Percentiles rank a stretch among this genome's conserved stretches.
Conservation (phyloP, 2,329 filamentous ascomycete genomes). For the Colletotrichum cuscutae region DNA sequence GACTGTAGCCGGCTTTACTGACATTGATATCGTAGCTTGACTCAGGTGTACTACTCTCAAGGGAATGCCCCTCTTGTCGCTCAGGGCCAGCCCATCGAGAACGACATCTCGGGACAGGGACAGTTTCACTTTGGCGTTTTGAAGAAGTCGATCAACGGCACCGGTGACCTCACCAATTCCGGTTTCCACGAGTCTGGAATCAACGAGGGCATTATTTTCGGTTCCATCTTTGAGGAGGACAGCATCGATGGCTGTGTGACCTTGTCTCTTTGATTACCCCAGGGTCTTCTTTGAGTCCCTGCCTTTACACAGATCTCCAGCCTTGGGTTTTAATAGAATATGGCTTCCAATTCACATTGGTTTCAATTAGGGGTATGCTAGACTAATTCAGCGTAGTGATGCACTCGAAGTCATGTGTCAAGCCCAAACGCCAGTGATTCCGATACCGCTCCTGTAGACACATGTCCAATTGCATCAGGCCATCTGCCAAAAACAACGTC, state of each 20-base stretch:
- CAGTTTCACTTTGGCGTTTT: constrained; percentile 71
- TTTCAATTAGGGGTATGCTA: neutral
- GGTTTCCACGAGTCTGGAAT: constrained; percentile 59
- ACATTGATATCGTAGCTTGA: constrained; percentile 52
- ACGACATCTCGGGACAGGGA: constrained; percentile 65
- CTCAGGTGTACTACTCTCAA: constrained; percentile 67
- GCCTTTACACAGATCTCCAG: neutral
- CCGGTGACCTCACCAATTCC: constrained; percentile 54
- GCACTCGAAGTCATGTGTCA: neutral
- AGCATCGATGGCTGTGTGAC: constrained; percentile 42
- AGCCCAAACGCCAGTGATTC: neutral
- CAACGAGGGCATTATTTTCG: constrained; percentile 62
- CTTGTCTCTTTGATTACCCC: neutral
- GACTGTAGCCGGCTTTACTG: neutral
- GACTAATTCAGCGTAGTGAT: neutral
- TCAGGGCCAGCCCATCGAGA: constrained; percentile 56
- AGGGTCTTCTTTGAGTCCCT: neutral
- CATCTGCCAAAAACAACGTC: neutral
- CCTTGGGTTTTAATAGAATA: neutral
- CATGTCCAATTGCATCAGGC: neutral
- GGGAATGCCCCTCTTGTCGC: constrained; percentile 54
- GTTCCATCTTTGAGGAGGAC: constrained; percentile 64
- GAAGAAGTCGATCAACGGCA: constrained; percentile 64
- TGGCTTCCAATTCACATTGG: neutral
- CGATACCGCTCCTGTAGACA: neutral